Evolutionary conservation across 2,329 filamentous ascomycete genomes (phyloP).

Genomic region (Rutstroemia sp.): DNA sequence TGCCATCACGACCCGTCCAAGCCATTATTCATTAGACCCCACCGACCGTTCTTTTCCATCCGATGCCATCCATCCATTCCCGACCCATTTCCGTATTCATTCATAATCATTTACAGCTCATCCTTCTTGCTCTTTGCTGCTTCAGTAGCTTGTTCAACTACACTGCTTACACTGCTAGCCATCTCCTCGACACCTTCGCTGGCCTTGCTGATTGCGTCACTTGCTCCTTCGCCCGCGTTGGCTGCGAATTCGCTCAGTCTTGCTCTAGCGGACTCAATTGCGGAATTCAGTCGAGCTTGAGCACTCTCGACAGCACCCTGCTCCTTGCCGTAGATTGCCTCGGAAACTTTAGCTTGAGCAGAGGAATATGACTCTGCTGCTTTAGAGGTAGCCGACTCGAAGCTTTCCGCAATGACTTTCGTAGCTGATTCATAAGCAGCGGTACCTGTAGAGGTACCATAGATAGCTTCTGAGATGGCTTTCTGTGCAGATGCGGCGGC

Average conservation of each 20-base stretch:
- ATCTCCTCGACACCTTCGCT: constrained; percentile 37
- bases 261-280: constrained; percentile 24
- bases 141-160: constrained; percentile 32
- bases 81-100: background rate
- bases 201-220: constrained; percentile 31
- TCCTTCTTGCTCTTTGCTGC: constrained; percentile 34
- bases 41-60: background rate
- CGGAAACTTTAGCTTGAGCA: constrained; percentile 13
- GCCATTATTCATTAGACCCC: background rate
- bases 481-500: constrained; percentile 46
- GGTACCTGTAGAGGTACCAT: constrained; percentile 40
- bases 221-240: constrained; percentile 27
- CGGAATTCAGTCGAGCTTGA: constrained; percentile 21
- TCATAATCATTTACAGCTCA: constrained; percentile 37
- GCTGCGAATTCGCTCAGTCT: constrained; percentile 23
- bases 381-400: constrained; percentile 15
- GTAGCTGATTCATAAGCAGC: constrained; percentile 16
- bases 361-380: constrained; percentile 11
- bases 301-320: constrained; percentile 26
- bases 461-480: constrained; percentile 49
- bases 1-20: too few species aligned
- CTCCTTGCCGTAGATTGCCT: constrained; percentile 22
- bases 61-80: background rate
- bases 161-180: constrained; percentile 38
- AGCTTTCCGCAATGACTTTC: constrained; percentile 15